Evolutionary conservation across 441 rosid genomes (phyloP).

Genomic region (Brassica balearica): DNA sequence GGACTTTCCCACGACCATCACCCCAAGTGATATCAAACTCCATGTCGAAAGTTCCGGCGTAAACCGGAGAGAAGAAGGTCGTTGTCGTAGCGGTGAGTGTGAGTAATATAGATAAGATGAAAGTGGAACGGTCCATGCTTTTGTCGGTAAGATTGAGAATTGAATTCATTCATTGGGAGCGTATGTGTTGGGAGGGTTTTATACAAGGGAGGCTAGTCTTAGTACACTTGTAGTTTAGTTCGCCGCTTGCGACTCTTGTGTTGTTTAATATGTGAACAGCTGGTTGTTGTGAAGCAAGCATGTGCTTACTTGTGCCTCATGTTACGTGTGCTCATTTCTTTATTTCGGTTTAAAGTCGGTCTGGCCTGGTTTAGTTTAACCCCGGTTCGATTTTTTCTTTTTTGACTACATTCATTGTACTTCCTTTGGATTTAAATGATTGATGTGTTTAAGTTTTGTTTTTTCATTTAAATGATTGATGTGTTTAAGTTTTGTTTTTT

Average conservation of each 20-base stretch:
- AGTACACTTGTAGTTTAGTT: slow-evolving; percentile 33
- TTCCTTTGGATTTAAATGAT: too few relatives aligned
- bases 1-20: slow-evolving; percentile 54
- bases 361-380: background rate
- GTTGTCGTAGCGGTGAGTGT: slow-evolving; percentile 14
- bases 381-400: background rate
- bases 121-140: slow-evolving; percentile 42
- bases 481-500: too few relatives aligned
- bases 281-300: slow-evolving; percentile 33
- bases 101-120: slow-evolving; percentile 38
- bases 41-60: slow-evolving; percentile 49
- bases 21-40: slow-evolving; percentile 61
- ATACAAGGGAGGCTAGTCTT: slow-evolving; percentile 34
- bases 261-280: slow-evolving; percentile 33
- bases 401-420: too few relatives aligned
- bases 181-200: slow-evolving; percentile 41
- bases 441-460: too few relatives aligned
- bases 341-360: slow-evolving; percentile 13
- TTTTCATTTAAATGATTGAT: too few relatives aligned
- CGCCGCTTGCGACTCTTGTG: slow-evolving; percentile 47
- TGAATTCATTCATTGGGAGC: slow-evolving; percentile 36
- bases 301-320: slow-evolving; percentile 29
- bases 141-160: slow-evolving; percentile 33
- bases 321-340: slow-evolving; percentile 34
- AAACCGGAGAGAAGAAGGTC: slow-evolving; percentile 32